A percentile compares a stretch with the other conserved stretches of the same genome.
Evolutionary conservation across 352 stramenopile genomes (phyloP).

Genomic region (Phytopythium helicoides): DNA sequence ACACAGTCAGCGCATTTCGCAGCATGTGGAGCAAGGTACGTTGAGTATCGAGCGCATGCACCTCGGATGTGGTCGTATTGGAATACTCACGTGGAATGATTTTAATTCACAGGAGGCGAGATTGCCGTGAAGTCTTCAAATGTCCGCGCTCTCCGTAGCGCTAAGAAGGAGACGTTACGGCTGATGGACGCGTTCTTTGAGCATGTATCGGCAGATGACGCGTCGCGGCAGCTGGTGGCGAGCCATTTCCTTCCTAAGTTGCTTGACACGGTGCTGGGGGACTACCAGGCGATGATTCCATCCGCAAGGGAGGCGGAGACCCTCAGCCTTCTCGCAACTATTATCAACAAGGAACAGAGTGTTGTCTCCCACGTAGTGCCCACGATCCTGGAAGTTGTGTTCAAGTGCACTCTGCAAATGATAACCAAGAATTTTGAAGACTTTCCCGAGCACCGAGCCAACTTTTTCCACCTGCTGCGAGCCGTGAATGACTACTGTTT

Average conservation of each 20-base stretch:
- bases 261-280: constrained; percentile 94
- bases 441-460: constrained; percentile 97
- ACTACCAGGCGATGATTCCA: constrained; percentile 91
- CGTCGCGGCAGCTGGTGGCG: constrained; percentile 77
- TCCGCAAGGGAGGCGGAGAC: constrained; percentile 90
- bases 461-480: constrained; percentile 98
- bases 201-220: constrained; percentile 63
- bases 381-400: constrained; percentile 96
- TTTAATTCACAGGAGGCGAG: constrained; percentile 62
- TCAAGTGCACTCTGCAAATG: constrained; percentile 99
- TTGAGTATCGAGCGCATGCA: not conserved
- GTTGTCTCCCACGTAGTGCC: constrained; percentile 87
- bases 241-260: constrained; percentile 96
- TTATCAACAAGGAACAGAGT: constrained; percentile 96
- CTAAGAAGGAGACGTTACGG: constrained; percentile 97
- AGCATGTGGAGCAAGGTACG: constrained; percentile 73
- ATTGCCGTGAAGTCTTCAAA: constrained; percentile 94
- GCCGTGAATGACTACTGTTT: constrained; percentile 97
- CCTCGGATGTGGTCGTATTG: not conserved
- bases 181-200: constrained; percentile 97
- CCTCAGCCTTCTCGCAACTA: constrained; percentile 93
- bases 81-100: not conserved
- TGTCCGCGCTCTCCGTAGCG: constrained; percentile 91
- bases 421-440: constrained; percentile 99
- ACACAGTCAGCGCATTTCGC: constrained; percentile 97